phyloP scores from a whole-genome alignment of 2,329 filamentous ascomycete species.

The Juglanconis sp. region DNA sequence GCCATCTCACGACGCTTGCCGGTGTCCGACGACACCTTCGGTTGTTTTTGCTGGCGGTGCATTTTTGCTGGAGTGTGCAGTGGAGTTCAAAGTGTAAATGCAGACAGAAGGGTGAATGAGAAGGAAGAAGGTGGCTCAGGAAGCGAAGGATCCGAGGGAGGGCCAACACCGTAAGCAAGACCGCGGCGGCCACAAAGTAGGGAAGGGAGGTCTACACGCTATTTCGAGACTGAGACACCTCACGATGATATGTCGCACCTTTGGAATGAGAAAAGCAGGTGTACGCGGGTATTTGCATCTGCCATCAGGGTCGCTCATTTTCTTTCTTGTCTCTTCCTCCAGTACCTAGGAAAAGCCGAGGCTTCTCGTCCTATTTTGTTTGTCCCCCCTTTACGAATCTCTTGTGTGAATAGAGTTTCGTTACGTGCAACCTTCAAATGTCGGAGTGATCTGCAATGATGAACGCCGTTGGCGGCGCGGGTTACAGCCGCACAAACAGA shows the following conservation, averaged over 20 bases:
- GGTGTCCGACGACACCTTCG: neutral
- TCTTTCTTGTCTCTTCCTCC: neutral
- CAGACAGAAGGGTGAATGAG: neutral
- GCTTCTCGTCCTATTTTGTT: neutral
- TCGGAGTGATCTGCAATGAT: neutral
- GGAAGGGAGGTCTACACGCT: neutral
- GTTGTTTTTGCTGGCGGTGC: neutral
- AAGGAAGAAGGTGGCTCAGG: neutral
- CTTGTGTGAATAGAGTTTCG: neutral
- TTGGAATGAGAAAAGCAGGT: slow-evolving; percentile 2
- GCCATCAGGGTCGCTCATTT: neutral
- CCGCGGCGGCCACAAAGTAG: neutral
- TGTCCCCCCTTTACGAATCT: neutral
- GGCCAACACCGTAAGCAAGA: neutral
- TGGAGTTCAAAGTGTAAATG: neutral
- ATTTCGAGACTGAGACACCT: neutral
- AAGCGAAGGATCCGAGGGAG: slow-evolving; percentile 9
- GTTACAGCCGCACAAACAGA: neutral
- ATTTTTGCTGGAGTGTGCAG: neutral
- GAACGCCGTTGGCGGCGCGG: neutral
- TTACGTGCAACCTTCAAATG: neutral
- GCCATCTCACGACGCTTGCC: slow-evolving; percentile 7
- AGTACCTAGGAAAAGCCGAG: neutral
- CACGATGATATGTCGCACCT: slow-evolving; percentile 3
- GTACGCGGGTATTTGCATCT: neutral